These are phyloP conservation scores for Dacryopinax primogenitus DNA, from an alignment of 768 basidiomycete species.

Conservation along the genomic window DNA sequence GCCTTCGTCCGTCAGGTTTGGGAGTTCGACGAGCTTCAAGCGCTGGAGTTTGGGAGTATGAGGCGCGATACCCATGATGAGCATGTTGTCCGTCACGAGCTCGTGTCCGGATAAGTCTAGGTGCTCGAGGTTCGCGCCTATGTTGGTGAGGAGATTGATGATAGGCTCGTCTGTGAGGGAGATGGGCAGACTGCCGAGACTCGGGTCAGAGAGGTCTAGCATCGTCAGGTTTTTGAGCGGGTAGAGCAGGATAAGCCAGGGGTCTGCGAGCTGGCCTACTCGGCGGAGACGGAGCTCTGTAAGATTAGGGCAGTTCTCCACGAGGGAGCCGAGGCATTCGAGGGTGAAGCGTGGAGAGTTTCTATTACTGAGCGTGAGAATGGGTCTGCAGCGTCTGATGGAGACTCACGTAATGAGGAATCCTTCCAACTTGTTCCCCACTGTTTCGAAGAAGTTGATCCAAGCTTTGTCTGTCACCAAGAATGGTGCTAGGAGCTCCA, in stretches of 20 bases:
- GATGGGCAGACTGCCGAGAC: slow-evolving; percentile 18
- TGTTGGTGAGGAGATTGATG: slow-evolving; percentile 38
- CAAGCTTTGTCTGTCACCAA: slow-evolving; percentile 63
- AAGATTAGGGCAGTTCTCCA: slow-evolving; percentile 41
- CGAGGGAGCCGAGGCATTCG: slow-evolving; percentile 48
- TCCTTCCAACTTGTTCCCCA: slow-evolving; percentile 45
- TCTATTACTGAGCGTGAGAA: neutral
- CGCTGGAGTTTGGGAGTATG: slow-evolving; percentile 37
- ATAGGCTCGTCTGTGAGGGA: slow-evolving; percentile 47
- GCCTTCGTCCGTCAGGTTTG: slow-evolving; percentile 56
- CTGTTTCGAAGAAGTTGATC: slow-evolving; percentile 56
- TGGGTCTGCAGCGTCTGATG: slow-evolving; percentile 8
- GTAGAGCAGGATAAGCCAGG: slow-evolving; percentile 44
- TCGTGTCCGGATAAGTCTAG: slow-evolving; percentile 63
- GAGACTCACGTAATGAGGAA: slow-evolving; percentile 49
- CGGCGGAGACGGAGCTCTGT: slow-evolving; percentile 67
- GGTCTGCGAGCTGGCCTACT: slow-evolving; percentile 55
- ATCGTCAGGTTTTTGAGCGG: slow-evolving; percentile 36
- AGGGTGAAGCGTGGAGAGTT: slow-evolving; percentile 80
- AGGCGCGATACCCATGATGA: slow-evolving; percentile 46
- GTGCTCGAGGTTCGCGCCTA: slow-evolving; percentile 44
- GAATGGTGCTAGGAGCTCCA: slow-evolving; percentile 82
- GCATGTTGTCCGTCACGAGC: slow-evolving; percentile 45
- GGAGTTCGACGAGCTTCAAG: slow-evolving; percentile 44
- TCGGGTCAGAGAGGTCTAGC: slow-evolving; percentile 59